Base-by-base conservation (phyloP, 352 stramenopile genomes). In the Globisporangium recalcitrans region DNA sequence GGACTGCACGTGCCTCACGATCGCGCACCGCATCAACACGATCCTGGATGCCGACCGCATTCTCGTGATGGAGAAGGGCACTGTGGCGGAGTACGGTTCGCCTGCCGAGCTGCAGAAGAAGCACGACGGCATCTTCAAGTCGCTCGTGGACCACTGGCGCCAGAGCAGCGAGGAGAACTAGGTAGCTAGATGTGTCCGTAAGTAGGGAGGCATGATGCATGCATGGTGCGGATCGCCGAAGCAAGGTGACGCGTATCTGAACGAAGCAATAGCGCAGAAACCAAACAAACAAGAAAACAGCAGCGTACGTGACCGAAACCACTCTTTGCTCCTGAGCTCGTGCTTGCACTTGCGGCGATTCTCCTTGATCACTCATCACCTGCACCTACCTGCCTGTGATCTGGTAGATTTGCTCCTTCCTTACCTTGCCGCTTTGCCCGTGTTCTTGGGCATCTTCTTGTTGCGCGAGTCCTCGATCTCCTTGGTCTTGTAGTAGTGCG, bases 401-500 rank as follows among this genome's bases (percentile, higher is more conserved):
- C n/a, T n/a, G n/a, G n/a, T n/a, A n/a, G n/a, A n/a, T n/a, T n/a
- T n/a, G n/a, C n/a, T n/a, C n/a, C n/a, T 32, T 32, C n/a, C 27
- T 31, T 44, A 53, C 47, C 47, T 53, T 55, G 48, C 26, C 2
- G 80, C 74, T 47, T 80, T 73, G 0, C 82, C 82, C 1, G 78
- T 61, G 3, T 63, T 70, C 62, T 98, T 99, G n/a, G 96, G 95
- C 92, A 98, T 98, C 71, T 99, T 99, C 75, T 99, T 99, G 26
- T 77, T 90, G 58, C 88, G 89, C 11, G 88, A 68, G 71, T 99
- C 96, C 63, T 98, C 90, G 21, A 99, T 88, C 65, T 99, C 97
- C 61, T 95, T 98, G 44, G 85, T 75, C 73, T 98, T 98, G 78
- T 99, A 99, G 75, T 99, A 99, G 77, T 99, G 97, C 42, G 98